Evolutionary conservation across 176 grass and related monocot species (phyloP).

Genomic region (Oryza meyeriana): DNA sequence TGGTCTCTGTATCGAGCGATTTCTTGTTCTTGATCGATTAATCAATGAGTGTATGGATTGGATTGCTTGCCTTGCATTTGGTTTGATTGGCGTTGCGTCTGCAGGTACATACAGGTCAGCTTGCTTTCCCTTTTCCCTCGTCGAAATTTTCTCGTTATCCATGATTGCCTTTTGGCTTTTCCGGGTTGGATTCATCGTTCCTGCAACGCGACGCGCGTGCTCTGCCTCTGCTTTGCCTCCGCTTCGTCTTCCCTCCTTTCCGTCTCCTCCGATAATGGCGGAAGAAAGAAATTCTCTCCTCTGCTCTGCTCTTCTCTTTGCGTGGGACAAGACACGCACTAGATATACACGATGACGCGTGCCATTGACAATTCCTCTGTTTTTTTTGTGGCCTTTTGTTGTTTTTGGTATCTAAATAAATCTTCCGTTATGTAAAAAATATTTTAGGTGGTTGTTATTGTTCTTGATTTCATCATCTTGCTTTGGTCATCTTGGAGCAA

Average conservation of each 20-base stretch:
- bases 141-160: neutral
- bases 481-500: neutral
- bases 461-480: neutral
- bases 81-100: neutral
- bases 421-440: neutral
- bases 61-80: neutral
- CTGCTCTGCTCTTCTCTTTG: neutral
- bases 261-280: neutral
- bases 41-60: neutral
- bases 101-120: neutral
- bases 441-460: neutral
- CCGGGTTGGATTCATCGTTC: neutral
- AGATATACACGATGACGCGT: neutral
- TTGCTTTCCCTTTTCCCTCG: neutral
- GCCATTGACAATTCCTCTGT: neutral
- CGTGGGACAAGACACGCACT: neutral
- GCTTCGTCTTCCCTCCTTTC: neutral
- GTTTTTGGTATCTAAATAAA: neutral
- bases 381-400: neutral
- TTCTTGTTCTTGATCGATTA: neutral
- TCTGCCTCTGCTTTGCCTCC: neutral
- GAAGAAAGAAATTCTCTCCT: neutral
- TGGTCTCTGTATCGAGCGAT: neutral
- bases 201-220: slow-evolving; percentile 10
- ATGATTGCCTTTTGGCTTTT: neutral